Evolutionary conservation across 2,329 filamentous ascomycete genomes (phyloP).

Genomic region (Clonostachys rosea): DNA sequence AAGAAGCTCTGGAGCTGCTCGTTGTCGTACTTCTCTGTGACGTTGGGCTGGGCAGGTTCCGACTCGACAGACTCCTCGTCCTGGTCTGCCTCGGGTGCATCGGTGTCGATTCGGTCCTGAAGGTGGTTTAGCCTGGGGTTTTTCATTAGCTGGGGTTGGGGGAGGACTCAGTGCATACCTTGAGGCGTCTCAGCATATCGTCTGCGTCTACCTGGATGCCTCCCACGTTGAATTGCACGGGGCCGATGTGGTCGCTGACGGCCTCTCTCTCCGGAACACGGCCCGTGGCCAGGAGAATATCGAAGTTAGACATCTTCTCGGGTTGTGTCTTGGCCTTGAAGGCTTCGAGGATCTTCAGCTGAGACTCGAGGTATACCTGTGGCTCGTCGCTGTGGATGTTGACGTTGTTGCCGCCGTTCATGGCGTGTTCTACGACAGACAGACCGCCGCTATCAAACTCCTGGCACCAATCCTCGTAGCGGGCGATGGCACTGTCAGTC

Average conservation of each 20-base stretch:
- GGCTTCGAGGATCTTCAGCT: conserved; percentile 71
- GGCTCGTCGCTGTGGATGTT: conserved; percentile 50
- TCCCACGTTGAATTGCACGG: conserved; percentile 97
- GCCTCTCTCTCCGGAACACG: conserved; percentile 29
- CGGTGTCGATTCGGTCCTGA: too few species aligned
- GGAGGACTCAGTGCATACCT: conserved; percentile 45
- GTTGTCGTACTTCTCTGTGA: conserved; percentile 41
- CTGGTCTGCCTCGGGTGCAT: conserved; percentile 26
- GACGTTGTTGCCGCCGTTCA: conserved; percentile 25
- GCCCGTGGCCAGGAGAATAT: neutral
- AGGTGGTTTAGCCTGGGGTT: too few species aligned
- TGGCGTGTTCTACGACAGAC: conserved; percentile 30
- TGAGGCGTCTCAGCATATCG: conserved; percentile 83
- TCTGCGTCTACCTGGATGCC: conserved; percentile 95
- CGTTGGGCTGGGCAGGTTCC: conserved; percentile 30
- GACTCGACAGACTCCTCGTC: conserved; percentile 32
- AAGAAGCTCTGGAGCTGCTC: conserved; percentile 58
- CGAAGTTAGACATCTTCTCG: neutral
- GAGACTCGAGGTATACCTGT: conserved; percentile 71
- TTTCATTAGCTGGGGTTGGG: neutral
- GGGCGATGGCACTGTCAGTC: conserved; percentile 52
- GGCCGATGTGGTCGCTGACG: conserved; percentile 79
- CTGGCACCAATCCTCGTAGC: conserved; percentile 76
- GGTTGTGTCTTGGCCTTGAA: conserved; percentile 43
- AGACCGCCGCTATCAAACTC: conserved; percentile 63